phyloP scores from a whole-genome alignment of 1,284 basidiomycete species.

The Sporisorium exsertum region DNA sequence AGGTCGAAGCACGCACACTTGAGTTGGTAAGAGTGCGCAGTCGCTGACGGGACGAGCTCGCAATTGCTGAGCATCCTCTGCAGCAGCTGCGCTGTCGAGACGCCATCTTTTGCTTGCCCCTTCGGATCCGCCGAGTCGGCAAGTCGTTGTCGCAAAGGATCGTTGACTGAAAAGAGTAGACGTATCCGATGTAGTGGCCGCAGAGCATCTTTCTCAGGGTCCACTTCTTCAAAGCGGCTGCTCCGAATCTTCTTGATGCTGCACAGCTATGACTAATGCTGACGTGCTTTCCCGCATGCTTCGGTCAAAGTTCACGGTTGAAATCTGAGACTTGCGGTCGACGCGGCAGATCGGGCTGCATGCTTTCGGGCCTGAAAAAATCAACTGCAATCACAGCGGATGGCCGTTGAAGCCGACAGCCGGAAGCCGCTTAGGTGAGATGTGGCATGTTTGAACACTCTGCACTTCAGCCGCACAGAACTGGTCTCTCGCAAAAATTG shows the following conservation, averaged over 20 bases:
- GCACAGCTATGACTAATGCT: too few relatives aligned
- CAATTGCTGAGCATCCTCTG: conserved; percentile 7
- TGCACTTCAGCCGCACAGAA: not conserved
- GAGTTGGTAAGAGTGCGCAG: conserved; percentile 8
- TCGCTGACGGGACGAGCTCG: not conserved
- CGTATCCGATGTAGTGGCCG: not conserved
- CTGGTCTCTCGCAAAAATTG: not conserved
- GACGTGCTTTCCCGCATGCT: too few relatives aligned
- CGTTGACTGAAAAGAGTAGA: not conserved
- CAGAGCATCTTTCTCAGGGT: not conserved
- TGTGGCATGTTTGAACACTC: not conserved
- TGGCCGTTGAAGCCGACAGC: conserved; percentile 29
- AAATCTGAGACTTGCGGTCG: too few relatives aligned
- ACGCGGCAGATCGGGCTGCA: too few relatives aligned
- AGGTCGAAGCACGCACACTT: not conserved
- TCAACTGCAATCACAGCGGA: conserved; percentile 7
- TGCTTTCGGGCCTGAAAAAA: too few relatives aligned
- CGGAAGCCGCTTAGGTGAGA: conserved; percentile 27
- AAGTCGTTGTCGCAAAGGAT: not conserved
- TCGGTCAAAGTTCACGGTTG: too few relatives aligned
- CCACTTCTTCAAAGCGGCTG: not conserved
- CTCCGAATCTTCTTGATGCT: too few relatives aligned
- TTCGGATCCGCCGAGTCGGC: not conserved
- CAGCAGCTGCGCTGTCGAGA: conserved; percentile 1
- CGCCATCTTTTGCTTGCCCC: conserved; percentile 3